These are phyloP conservation scores for Penicillium crustosum DNA, from an alignment of 2,329 filamentous ascomycete genomes.

Conservation along the genomic window DNA sequence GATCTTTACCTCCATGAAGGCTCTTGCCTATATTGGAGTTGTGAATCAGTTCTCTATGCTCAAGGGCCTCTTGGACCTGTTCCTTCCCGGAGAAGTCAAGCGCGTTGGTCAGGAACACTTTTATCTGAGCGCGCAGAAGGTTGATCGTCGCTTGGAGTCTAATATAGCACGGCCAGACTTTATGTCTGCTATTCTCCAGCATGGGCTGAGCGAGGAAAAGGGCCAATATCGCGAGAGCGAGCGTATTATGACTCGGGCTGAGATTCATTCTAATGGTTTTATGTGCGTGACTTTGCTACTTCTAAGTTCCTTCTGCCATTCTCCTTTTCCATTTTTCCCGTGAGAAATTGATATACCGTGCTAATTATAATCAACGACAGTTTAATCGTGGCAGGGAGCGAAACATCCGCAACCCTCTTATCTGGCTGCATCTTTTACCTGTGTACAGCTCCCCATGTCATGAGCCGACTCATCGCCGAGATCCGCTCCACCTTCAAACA, in stretches of 20 bases:
- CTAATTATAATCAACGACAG: constrained; percentile 6
- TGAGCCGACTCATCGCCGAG: constrained; percentile 23
- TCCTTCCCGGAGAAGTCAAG: constrained; percentile 16
- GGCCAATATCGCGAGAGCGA: constrained; percentile 16
- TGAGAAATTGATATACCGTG: neutral
- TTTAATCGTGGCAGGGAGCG: constrained; percentile 39
- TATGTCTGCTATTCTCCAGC: constrained; percentile 26
- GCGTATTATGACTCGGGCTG: constrained; percentile 24
- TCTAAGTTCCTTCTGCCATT: no score
- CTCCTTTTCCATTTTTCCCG: no score
- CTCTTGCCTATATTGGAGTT: constrained; percentile 17
- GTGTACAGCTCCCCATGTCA: constrained; percentile 19
- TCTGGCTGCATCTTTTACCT: constrained; percentile 37
- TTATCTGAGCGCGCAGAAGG: constrained; percentile 21
- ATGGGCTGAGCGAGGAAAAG: constrained; percentile 21
- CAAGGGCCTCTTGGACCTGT: constrained; percentile 3
- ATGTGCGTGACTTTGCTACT: no score
- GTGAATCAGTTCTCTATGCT: constrained; percentile 23
- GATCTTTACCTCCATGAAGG: constrained; percentile 33
- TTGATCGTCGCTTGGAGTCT: constrained; percentile 21
- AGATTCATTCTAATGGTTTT: constrained; percentile 27
- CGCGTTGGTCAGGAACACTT: constrained; percentile 22
- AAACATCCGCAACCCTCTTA: constrained; percentile 45
- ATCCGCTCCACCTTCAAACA: constrained; percentile 25
- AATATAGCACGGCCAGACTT: constrained; percentile 25